These are phyloP conservation scores for Epichloe sp. DNA, from an alignment of 2,329 filamentous ascomycete genomes.

Conservation along the genomic window DNA sequence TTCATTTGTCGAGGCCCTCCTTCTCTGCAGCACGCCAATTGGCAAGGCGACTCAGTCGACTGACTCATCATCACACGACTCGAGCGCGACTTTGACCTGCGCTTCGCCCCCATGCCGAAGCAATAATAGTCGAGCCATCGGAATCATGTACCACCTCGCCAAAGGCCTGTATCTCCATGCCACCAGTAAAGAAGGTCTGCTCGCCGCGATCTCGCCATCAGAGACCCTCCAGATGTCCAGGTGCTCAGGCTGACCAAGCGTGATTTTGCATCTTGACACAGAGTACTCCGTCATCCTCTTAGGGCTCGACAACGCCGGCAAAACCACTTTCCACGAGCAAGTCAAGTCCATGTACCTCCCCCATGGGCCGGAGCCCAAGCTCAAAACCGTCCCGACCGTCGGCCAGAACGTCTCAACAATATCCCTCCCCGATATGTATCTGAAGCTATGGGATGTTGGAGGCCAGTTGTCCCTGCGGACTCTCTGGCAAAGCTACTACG, in stretches of 20 bases:
- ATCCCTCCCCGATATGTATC: constrained; percentile 82
- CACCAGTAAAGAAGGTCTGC: constrained; percentile 84
- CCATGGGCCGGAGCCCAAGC: constrained; percentile 47
- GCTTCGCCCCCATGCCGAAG: constrained; percentile 1
- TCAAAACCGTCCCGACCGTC: constrained; percentile 87
- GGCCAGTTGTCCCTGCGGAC: constrained; percentile 80
- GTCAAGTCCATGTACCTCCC: constrained; percentile 77
- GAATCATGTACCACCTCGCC: constrained; percentile 80
- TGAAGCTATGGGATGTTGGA: constrained; percentile 97
- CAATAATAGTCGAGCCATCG: neutral
- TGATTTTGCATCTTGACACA: constrained; percentile 21
- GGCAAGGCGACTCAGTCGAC: too few relatives aligned
- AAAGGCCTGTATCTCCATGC: constrained; percentile 92
- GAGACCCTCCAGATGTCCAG: neutral
- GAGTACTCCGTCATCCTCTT: constrained; percentile 97
- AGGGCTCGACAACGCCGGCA: constrained; percentile 94
- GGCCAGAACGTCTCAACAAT: constrained; percentile 95
- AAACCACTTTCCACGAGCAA: constrained; percentile 94
- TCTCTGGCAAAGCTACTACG: constrained; percentile 94
- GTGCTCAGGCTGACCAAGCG: neutral
- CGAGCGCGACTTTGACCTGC: neutral
- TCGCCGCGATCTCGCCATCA: neutral
- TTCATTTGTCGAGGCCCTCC: too few relatives aligned
- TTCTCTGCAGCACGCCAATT: too few relatives aligned
- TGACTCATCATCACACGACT: neutral